Percentiles rank a stretch among this genome's conserved stretches.
phyloP scores from a whole-genome alignment of 83 land plant species.

The Diphasiastrum complanatum region DNA sequence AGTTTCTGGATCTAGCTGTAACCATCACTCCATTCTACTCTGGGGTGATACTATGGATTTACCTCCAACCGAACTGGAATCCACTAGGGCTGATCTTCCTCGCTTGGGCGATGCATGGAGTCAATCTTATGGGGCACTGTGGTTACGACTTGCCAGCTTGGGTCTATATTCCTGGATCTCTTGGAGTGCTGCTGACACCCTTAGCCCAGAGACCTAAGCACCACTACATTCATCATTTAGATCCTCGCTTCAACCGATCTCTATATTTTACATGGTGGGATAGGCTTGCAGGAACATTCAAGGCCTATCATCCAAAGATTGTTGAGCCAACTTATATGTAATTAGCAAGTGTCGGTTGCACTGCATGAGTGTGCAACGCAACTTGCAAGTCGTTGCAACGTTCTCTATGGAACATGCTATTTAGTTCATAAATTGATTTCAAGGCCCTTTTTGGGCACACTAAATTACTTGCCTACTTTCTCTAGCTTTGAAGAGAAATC shows the following conservation, averaged over 20 bases:
- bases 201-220: constrained; percentile 30
- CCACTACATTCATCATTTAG: constrained; percentile 39
- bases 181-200: constrained; percentile 38
- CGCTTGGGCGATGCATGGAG: constrained; percentile 32
- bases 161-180: constrained; percentile 34
- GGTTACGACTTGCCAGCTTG: constrained; percentile 35
- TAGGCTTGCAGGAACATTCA: constrained; percentile 26
- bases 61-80: constrained; percentile 22
- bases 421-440: no score
- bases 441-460: no score
- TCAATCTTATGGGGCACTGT: constrained; percentile 43
- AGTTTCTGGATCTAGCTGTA: constrained; percentile 27
- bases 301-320: constrained; percentile 28
- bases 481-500: no score
- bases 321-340: no score
- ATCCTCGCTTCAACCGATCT: constrained; percentile 31
- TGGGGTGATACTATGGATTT: constrained; percentile 7
- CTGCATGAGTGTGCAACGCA: no score
- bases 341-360: no score
- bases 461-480: no score
- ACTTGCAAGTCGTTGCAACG: no score
- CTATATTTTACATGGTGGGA: constrained; percentile 48
- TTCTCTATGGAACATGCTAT: no score
- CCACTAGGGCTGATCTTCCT: constrained; percentile 17
- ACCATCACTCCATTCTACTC: constrained; percentile 32